Percentiles rank a stretch among this genome's conserved stretches.
Evolutionary conservation across 2,329 filamentous ascomycete genomes (phyloP).

Genomic region (Aspergillus tubingensis): DNA sequence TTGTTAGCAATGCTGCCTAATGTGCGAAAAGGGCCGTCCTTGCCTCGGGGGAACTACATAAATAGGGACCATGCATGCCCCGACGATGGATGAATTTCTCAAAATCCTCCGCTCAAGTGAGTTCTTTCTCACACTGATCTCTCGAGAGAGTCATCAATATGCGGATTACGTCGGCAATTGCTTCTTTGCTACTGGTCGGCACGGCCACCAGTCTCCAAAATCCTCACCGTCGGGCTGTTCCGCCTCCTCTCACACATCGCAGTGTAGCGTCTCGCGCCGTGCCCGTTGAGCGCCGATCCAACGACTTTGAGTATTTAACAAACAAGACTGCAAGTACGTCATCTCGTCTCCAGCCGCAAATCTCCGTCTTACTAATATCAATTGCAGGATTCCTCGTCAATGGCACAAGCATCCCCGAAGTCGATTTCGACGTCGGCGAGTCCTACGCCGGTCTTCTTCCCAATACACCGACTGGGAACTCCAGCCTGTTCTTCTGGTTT

Average conservation of each 20-base stretch:
- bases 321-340: constrained; percentile 13
- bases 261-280: constrained; percentile 1
- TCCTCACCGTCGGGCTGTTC: constrained; percentile 23
- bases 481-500: constrained; percentile 54
- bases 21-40: background rate
- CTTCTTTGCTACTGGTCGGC: constrained; percentile 12
- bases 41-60: background rate
- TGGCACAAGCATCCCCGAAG: constrained; percentile 65
- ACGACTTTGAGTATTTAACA: constrained; percentile 6
- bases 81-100: background rate
- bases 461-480: constrained; percentile 48
- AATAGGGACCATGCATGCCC: background rate
- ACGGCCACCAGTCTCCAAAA: constrained; percentile 20
- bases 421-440: constrained; percentile 65
- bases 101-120: background rate
- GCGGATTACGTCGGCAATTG: constrained; percentile 7
- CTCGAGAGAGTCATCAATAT: background rate
- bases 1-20: background rate
- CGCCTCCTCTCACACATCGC: background rate
- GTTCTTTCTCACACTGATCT: background rate
- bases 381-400: constrained; percentile 63
- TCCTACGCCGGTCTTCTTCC: constrained; percentile 53
- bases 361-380: background rate
- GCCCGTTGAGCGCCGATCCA: background rate
- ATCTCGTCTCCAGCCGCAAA: background rate